These are phyloP conservation scores for Macrotyloma uniflorum DNA, from an alignment of 306 rosid genomes.

Conservation along the genomic window DNA sequence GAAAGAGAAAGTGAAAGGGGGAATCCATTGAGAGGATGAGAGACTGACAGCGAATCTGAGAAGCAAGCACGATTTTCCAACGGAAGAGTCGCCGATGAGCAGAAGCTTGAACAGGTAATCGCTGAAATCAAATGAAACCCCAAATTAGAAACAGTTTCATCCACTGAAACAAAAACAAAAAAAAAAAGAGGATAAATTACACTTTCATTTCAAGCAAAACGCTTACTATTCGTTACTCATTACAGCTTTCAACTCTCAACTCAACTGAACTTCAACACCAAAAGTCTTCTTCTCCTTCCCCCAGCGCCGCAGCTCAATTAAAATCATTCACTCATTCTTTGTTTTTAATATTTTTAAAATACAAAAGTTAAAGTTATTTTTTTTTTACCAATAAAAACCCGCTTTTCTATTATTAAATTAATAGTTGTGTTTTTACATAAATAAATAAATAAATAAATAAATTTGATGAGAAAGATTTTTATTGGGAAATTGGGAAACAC, in stretches of 20 bases:
- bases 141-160: no score
- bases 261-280: not conserved
- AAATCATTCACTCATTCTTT: not conserved
- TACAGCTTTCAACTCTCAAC: no score
- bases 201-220: no score
- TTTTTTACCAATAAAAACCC: not conserved
- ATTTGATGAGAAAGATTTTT: no score
- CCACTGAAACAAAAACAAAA: no score
- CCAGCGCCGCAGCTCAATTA: not conserved
- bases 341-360: not conserved
- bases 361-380: not conserved
- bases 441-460: no score
- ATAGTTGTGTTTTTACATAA: no score
- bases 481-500: no score
- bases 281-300: not conserved
- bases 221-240: slow-evolving; percentile 89
- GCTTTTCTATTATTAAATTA: not conserved
- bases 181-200: no score
- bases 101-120: slow-evolving; percentile 94
- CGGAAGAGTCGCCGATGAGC: slow-evolving; percentile 94
- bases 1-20: no score
- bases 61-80: slow-evolving; percentile 92
- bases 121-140: slow-evolving; percentile 43
- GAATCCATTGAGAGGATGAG: not conserved
- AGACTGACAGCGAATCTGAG: slow-evolving; percentile 82